Conservation (phyloP, 192 early-diverging fungal genomes). For the Coemansia sp. region DNA sequence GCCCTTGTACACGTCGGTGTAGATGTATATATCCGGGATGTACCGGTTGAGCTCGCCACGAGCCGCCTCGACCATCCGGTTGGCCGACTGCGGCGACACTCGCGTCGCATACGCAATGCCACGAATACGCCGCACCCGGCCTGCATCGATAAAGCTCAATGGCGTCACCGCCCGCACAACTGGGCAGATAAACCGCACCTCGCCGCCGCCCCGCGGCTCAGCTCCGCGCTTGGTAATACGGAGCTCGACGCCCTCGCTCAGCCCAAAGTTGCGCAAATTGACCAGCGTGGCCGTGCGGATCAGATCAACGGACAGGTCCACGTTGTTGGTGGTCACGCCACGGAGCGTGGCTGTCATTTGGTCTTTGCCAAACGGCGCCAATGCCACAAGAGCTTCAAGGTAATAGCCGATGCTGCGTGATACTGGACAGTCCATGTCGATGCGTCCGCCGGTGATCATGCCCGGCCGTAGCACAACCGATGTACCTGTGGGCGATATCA, state of each 20-base stretch:
- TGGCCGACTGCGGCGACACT: slow-evolving; percentile 92
- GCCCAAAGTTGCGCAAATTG: slow-evolving; percentile 81
- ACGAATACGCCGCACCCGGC: slow-evolving; percentile 88
- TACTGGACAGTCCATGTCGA: slow-evolving; percentile 84
- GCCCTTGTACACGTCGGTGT: slow-evolving; percentile 97
- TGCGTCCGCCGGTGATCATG: slow-evolving; percentile 81
- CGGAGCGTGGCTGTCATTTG: slow-evolving; percentile 80
- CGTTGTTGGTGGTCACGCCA: slow-evolving; percentile 92
- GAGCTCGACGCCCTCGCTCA: slow-evolving; percentile 80
- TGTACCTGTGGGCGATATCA: slow-evolving; percentile 91
- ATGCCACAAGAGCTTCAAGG: slow-evolving; percentile 84
- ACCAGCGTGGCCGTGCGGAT: slow-evolving; percentile 87
- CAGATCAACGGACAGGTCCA: slow-evolving; percentile 88
- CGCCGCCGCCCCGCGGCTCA: slow-evolving; percentile 89
- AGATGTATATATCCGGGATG: slow-evolving; percentile 97
- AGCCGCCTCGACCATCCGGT: slow-evolving; percentile 87
- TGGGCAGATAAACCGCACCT: slow-evolving; percentile 84
- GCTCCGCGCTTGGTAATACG: slow-evolving; percentile 89
- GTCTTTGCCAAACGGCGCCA: slow-evolving; percentile 91
- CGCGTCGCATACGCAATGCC: slow-evolving; percentile 92
- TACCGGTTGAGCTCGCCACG: slow-evolving; percentile 83
- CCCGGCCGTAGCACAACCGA: slow-evolving; percentile 84
- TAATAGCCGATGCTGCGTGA: slow-evolving; percentile 91
- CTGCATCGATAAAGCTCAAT: slow-evolving; percentile 78
- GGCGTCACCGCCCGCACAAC: slow-evolving; percentile 75